These are phyloP conservation scores for Fusarium paranaense DNA, from an alignment of 2,329 filamentous ascomycete genomes.

Conservation along the genomic window DNA sequence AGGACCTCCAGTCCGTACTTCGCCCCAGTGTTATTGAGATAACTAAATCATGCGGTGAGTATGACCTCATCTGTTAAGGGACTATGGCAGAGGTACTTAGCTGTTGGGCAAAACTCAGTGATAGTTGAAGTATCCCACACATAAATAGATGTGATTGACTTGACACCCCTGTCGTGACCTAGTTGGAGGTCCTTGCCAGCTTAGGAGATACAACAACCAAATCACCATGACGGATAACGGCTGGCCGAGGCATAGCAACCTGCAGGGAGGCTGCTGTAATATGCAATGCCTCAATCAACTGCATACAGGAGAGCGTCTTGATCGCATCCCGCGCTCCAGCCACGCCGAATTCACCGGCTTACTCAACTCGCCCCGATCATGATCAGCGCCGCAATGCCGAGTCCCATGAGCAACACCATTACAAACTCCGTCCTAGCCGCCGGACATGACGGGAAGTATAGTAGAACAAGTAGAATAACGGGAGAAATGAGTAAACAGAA, in stretches of 20 bases:
- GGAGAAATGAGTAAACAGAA: constrained; percentile 26
- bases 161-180: too few species aligned
- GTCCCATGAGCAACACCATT: neutral
- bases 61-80: neutral
- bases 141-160: too few species aligned
- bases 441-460: constrained; percentile 3
- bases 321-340: constrained; percentile 2
- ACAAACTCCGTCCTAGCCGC: constrained; percentile 4
- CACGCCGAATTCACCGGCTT: constrained; percentile 24
- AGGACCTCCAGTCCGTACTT: too few species aligned
- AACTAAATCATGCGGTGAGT: too few species aligned
- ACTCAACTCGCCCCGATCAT: constrained; percentile 18
- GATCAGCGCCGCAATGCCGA: constrained; percentile 14
- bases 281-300: constrained; percentile 11
- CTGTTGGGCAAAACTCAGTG: too few species aligned
- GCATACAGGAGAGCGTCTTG: neutral
- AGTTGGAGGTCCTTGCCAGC: too few species aligned
- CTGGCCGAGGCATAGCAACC: neutral
- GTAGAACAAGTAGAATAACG: neutral
- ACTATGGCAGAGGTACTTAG: too few species aligned
- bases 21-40: too few species aligned
- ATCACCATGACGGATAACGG: constrained; percentile 1
- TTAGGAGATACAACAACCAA: constrained; percentile 6
- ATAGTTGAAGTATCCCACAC: too few species aligned
- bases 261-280: constrained; percentile 15